Conservation (phyloP, 2,329 filamentous ascomycete species). For the Diatrype stigma region DNA sequence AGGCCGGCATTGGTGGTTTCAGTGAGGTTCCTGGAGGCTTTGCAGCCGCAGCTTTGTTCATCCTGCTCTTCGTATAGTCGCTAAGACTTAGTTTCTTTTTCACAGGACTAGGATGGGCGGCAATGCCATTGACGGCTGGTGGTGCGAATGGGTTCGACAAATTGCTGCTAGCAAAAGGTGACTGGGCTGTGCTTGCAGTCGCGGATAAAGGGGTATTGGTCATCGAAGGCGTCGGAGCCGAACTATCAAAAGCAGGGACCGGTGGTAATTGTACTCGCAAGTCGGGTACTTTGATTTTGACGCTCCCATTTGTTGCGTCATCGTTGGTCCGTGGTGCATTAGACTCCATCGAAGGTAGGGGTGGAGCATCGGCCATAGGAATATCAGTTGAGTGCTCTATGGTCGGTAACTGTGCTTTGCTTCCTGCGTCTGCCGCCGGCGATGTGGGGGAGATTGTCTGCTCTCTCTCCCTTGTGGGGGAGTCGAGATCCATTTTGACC, state of each 20-base stretch:
- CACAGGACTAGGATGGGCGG: slow-evolving; percentile 52
- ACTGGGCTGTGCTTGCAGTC: slow-evolving; percentile 40
- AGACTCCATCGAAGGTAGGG: slow-evolving; percentile 21
- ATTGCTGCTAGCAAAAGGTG: slow-evolving; percentile 42
- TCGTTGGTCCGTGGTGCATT: slow-evolving; percentile 2
- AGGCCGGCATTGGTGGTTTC: slow-evolving; percentile 33
- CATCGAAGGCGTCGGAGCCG: slow-evolving; percentile 29
- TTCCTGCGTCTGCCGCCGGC: slow-evolving; percentile 11
- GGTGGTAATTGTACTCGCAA: slow-evolving; percentile 54
- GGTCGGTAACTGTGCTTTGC: slow-evolving; percentile 6
- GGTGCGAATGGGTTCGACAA: slow-evolving; percentile 40
- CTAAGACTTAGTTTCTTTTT: slow-evolving; percentile 66
- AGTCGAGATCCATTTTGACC: slow-evolving; percentile 38
- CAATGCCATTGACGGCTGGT: slow-evolving; percentile 37
- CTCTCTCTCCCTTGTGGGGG: slow-evolving; percentile 26
- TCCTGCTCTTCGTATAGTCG: slow-evolving; percentile 58
- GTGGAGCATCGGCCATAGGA: slow-evolving; percentile 31
- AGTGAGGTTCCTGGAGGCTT: slow-evolving; percentile 33
- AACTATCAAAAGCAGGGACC: slow-evolving; percentile 45
- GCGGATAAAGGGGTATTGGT: slow-evolving; percentile 45
- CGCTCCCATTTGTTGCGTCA: slow-evolving; percentile 1
- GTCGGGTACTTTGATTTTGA: slow-evolving; percentile 19
- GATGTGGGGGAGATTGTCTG: slow-evolving; percentile 13
- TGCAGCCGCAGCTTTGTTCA: slow-evolving; percentile 49
- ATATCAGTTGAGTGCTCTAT: slow-evolving; percentile 17